Percentiles rank a stretch among this genome's conserved stretches.
These are phyloP conservation scores for Solanum chilense DNA, from an alignment of 257 asterid genomes.

Conservation along the genomic window DNA sequence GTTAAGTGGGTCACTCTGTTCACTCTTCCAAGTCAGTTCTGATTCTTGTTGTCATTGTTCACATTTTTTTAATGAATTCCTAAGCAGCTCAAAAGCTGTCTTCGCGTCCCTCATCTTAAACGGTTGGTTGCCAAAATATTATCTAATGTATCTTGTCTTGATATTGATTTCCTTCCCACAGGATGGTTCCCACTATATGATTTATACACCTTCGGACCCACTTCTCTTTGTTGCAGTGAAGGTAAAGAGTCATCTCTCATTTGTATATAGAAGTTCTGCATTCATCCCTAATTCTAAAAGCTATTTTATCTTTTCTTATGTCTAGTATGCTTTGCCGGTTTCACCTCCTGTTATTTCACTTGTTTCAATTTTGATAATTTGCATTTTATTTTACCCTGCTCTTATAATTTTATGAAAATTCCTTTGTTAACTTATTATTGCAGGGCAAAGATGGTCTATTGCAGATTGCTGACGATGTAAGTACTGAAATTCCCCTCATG, in stretches of 20 bases:
- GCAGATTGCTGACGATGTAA: slow-evolving; percentile 94
- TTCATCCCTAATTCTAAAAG: not conserved
- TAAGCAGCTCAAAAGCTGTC: not conserved
- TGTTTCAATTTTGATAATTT: too few species aligned
- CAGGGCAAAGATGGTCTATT: slow-evolving; percentile 68
- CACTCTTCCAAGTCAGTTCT: not conserved
- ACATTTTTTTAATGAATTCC: not conserved
- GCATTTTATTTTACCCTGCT: not conserved
- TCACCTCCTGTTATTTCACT: not conserved
- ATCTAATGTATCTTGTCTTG: slow-evolving; percentile 5
- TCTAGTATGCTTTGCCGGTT: not conserved
- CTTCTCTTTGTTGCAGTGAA: slow-evolving; percentile 86
- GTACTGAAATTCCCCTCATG: slow-evolving; percentile 7
- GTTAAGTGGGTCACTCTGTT: not conserved
- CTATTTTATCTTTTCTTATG: not conserved
- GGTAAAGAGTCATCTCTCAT: slow-evolving; percentile 32
- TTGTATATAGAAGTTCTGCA: not conserved
- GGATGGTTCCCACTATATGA: slow-evolving; percentile 99
- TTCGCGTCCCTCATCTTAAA: not conserved
- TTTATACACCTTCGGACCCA: slow-evolving; percentile 97
- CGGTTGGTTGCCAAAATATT: not conserved
- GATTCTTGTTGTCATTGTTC: not conserved
- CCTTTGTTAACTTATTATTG: slow-evolving; percentile 5
- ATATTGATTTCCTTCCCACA: slow-evolving; percentile 28
- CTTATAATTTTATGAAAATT: not conserved